phyloP scores from a whole-genome alignment of 2,329 filamentous ascomycete genomes.

The Aphanoascus verrucosus region DNA sequence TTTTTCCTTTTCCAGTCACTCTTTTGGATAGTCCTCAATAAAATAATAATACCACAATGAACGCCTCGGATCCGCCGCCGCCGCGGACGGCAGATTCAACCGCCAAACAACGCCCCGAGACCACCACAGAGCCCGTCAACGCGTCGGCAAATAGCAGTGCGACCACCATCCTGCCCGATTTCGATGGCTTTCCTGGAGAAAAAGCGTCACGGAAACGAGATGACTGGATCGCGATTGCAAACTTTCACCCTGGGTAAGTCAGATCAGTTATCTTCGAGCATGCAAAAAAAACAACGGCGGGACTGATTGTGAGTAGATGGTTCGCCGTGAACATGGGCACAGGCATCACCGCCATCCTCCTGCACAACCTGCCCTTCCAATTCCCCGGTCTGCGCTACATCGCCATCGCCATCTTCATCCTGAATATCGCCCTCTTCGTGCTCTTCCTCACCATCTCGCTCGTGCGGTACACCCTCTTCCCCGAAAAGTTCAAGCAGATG shows the following conservation, averaged over 20 bases:
- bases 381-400: conserved; percentile 48
- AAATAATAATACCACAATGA: too few relatives aligned
- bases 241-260: conserved; percentile 16
- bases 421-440: conserved; percentile 50
- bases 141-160: neutral
- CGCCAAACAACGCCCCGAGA: neutral
- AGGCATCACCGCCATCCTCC: conserved; percentile 53
- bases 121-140: neutral
- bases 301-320: conserved; percentile 29
- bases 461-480: conserved; percentile 51
- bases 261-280: too few relatives aligned
- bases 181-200: neutral
- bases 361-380: conserved; percentile 53
- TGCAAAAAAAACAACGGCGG: neutral
- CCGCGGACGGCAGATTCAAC: neutral
- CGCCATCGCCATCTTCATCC: conserved; percentile 49
- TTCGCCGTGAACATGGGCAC: conserved; percentile 57
- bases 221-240: conserved; percentile 16
- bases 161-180: neutral
- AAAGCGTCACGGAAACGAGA: conserved; percentile 9
- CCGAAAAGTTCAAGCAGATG: conserved; percentile 54
- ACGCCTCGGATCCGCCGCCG: too few relatives aligned
- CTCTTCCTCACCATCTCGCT: conserved; percentile 46
- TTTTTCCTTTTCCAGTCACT: too few relatives aligned
- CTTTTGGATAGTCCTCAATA: too few relatives aligned